Percentiles rank a stretch among this genome's conserved stretches.
Conservation (phyloP, 768 basidiomycete genomes). For the Pleurotus tuoliensis region DNA sequence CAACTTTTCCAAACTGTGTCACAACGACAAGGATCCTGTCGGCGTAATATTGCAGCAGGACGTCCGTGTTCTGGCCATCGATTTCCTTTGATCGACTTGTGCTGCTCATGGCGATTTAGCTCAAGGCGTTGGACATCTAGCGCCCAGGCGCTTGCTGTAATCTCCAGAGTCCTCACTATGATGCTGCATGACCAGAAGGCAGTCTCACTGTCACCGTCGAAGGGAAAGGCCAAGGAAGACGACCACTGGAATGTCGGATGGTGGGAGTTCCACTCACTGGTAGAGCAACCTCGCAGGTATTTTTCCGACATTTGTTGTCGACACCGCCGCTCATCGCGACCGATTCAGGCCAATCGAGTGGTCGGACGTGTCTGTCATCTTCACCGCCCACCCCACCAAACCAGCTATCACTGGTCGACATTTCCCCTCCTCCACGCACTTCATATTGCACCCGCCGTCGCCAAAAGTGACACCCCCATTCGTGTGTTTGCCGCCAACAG, state of each 20-base stretch:
- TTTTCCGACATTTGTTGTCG: constrained; percentile 5
- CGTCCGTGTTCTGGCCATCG: constrained; percentile 59
- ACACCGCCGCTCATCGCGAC: neutral
- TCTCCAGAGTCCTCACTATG: neutral
- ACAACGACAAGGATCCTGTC: constrained; percentile 85
- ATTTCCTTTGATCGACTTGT: constrained; percentile 38
- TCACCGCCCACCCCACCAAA: constrained; percentile 61
- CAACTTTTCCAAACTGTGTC: constrained; percentile 89
- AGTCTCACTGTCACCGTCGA: constrained; percentile 36
- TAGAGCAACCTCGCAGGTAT: constrained; percentile 54
- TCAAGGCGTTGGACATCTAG: constrained; percentile 2
- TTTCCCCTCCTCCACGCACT: constrained; percentile 69
- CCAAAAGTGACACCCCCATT: constrained; percentile 41
- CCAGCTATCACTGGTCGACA: constrained; percentile 59
- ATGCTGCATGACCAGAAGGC: constrained; percentile 19
- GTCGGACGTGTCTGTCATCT: constrained; percentile 66
- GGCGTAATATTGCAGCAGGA: constrained; percentile 73
- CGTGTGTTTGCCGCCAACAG: constrained; percentile 57
- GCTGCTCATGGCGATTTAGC: constrained; percentile 37
- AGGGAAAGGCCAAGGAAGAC: constrained; percentile 51
- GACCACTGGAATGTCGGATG: constrained; percentile 59
- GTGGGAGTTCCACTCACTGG: constrained; percentile 70
- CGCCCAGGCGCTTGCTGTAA: neutral
- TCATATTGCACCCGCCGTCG: constrained; percentile 50
- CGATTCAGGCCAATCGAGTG: constrained; percentile 60